Conservation (phyloP, 345 rosid species). For the Pistacia atlantica region DNA sequence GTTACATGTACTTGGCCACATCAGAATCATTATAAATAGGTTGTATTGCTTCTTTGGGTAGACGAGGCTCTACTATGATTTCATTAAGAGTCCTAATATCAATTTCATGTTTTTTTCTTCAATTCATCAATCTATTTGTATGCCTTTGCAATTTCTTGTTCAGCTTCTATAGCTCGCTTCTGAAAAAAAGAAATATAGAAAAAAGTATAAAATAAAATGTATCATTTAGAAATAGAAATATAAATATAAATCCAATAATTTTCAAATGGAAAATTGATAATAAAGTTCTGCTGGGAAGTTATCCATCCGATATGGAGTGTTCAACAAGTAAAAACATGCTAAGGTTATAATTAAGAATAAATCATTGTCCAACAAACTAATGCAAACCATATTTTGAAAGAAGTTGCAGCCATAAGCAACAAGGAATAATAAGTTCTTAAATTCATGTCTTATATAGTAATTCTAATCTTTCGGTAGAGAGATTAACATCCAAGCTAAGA, state of each 20-base stretch:
- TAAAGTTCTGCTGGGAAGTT: background rate
- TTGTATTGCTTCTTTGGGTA: slow-evolving; percentile 43
- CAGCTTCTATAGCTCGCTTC: slow-evolving; percentile 72
- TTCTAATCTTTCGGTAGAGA: background rate
- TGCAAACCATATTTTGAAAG: background rate
- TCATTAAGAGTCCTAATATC: slow-evolving; percentile 40
- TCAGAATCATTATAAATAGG: slow-evolving; percentile 35
- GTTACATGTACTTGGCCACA: slow-evolving; percentile 47
- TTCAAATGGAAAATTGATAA: background rate
- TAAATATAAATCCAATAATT: background rate
- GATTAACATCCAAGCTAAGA: background rate
- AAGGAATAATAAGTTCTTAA: background rate
- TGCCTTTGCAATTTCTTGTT: slow-evolving; percentile 58
- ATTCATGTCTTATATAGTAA: background rate
- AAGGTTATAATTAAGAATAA: background rate
- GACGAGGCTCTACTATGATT: slow-evolving; percentile 47
- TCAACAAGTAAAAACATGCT: background rate
- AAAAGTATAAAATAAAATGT: background rate
- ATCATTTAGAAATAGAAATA: slow-evolving; percentile 3
- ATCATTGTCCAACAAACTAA: background rate
- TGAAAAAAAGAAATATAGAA: slow-evolving; percentile 21
- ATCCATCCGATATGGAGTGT: background rate
- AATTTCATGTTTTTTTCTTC: slow-evolving; percentile 57
- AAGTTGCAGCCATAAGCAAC: background rate
- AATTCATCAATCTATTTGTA: slow-evolving; percentile 53